A percentile compares a stretch with the other conserved stretches of the same genome.
phyloP scores from a whole-genome alignment of 306 rosid genomes.

The Gastrolobium villosum region DNA sequence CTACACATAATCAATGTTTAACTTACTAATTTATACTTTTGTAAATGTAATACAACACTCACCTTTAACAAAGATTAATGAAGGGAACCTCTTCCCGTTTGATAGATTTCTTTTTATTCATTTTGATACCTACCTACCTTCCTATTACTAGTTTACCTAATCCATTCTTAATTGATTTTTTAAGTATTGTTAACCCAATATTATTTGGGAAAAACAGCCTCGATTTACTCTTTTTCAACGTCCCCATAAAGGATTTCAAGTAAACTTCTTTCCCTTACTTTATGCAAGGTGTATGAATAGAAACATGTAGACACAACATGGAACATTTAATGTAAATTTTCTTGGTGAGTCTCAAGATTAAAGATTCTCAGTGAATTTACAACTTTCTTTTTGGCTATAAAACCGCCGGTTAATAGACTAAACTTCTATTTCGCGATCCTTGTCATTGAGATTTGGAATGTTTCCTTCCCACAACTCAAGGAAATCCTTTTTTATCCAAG shows the following conservation, averaged over 20 bases:
- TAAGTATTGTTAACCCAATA: too few species aligned
- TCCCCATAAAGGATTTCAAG: not conserved
- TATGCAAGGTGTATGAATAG: constrained; percentile 24
- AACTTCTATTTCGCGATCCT: constrained; percentile 77
- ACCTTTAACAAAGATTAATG: too few species aligned
- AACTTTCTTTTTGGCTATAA: constrained; percentile 53
- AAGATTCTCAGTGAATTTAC: constrained; percentile 69
- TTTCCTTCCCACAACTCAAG: constrained; percentile 92
- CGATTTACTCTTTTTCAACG: not conserved
- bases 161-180: too few species aligned
- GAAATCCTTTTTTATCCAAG: constrained; percentile 89
- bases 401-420: constrained; percentile 49
- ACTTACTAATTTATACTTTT: too few species aligned
- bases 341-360: constrained; percentile 41
- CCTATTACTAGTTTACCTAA: too few species aligned
- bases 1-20: too few species aligned
- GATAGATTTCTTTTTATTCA: too few species aligned
- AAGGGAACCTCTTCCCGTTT: too few species aligned
- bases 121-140: too few species aligned
- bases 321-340: constrained; percentile 48
- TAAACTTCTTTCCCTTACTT: constrained; percentile 26
- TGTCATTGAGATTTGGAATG: constrained; percentile 63
- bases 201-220: not conserved
- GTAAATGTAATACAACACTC: too few species aligned
- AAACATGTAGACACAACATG: constrained; percentile 38